Evolutionary conservation across 1,139 yeast species (phyloP), one percentile per base, ranked within the genome.

Genomic region (Groenewaldozyma auringiensis): DNA sequence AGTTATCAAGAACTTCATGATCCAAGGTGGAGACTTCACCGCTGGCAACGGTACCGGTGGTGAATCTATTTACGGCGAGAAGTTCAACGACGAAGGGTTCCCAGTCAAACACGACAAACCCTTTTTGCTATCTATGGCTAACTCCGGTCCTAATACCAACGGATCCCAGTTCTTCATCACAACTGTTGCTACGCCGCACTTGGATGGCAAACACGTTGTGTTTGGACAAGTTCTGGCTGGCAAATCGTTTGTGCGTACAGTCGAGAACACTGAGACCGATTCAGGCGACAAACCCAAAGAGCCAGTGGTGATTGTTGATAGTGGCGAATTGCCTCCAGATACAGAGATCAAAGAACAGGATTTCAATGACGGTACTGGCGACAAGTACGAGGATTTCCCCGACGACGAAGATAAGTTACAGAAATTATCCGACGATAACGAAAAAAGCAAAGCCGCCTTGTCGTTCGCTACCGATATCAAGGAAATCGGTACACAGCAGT

Each of bases 191-290:
- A 81, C 92, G 20, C 86, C 92, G 6, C 92, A 84, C 63, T 74
- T 89, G 56, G 92, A 92, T 63, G 94, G 94, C 40, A 89, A 92
- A 67, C 98, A 94, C 65, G 97, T 89, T 47, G 96, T 92, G 6
- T 94, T 92, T 64, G 99, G 99, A 51, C 79, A 83, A 64, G 88
- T 92, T 20, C 65, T 87, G 42, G 75, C 80, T 46, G 97, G 97
- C 42, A 86, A 83, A 64, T 78, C 92, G 9, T 67, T 88, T 31
- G 88, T 87, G 22, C 79, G 95, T 57, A 71, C 74, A 53, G 72
- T 92, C 48, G 98, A 92, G 68, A 74, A 79, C 59, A 70, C 75
- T 42, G 77, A 77, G 53, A 83, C 86, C 38, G 82, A 75, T 44
- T 70, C 74, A 45, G 45, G 46, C 46, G 95, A 87, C 61, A 74